A percentile compares a stretch with the other conserved stretches of the same genome.
Conservation (phyloP, 23 red algal species). For the Pyropia haitanensis region DNA sequence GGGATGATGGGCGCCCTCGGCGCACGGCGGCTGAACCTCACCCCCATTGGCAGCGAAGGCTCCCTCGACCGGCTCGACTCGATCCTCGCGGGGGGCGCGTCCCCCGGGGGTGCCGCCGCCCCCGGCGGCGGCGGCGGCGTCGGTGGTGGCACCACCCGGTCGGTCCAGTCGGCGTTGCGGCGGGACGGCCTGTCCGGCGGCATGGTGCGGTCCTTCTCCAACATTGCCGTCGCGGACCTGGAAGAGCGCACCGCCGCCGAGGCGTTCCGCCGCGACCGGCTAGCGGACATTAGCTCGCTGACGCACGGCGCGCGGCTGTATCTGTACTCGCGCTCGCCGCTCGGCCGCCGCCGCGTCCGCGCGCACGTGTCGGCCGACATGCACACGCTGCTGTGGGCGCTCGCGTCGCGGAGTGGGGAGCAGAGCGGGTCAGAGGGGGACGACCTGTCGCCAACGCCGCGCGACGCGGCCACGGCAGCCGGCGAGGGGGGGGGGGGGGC, state of each 20-base stretch:
- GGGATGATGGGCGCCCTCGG: too few species aligned
- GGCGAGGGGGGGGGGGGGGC: too few species aligned
- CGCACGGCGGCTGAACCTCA: too few species aligned
- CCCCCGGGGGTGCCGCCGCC: too few species aligned
- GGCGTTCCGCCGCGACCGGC: conserved; percentile 5
- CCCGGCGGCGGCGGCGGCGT: too few species aligned
- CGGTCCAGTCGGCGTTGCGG: conserved; percentile 12
- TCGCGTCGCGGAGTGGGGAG: conserved; percentile 9
- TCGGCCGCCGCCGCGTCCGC: conserved; percentile 20
- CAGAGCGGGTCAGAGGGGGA: too few species aligned
- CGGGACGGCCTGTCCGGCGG: conserved; percentile 6
- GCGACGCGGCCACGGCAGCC: too few species aligned
- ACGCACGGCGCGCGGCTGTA: conserved; percentile 33
- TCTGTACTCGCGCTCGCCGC: conserved; percentile 24
- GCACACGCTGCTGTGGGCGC: conserved; percentile 31
- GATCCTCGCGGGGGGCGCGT: too few species aligned
- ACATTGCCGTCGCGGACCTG: conserved; percentile 34
- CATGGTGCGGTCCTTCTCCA: conserved; percentile 11
- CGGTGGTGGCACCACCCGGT: too few species aligned
- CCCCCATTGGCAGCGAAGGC: too few species aligned
- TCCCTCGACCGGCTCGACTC: too few species aligned
- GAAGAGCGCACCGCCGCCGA: conserved; percentile 41
- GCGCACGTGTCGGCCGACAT: conserved; percentile 36
- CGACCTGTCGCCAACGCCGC: too few species aligned
- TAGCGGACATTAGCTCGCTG: conserved; percentile 33